Base-by-base conservation (phyloP, 495 filamentous ascomycete species). In the Annulohypoxylon nitens region DNA sequence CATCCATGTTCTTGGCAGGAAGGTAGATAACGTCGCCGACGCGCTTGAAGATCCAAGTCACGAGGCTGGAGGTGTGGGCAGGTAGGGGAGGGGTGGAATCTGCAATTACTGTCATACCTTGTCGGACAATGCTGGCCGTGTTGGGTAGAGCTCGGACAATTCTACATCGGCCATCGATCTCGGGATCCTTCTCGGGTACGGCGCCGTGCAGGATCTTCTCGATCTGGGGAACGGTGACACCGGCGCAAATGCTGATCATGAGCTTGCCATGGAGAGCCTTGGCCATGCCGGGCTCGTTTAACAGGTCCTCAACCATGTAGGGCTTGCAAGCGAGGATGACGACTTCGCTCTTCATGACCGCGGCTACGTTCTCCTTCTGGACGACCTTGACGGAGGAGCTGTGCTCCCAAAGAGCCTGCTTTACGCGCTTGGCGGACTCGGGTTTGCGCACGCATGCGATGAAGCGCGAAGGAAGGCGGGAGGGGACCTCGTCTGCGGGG, bases 81-180 rank as follows among this genome's bases (percentile, higher is more conserved):
- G 89, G 83, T 4, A 89, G 73, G 12, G 91, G 86, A 0, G 90
- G 89, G 3, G 76, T 83, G 3, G 89, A 85, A 3, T 85, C 90
- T 12, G 80, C 82, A 64, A 97, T 91, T 8, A 95, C 92, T 2
- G 93, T 94, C 93, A 95, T 96, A 64, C 86, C 88, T 77, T 95
- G 91, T 11, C 92, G 81, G 23, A 96, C 90, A 48, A 90, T 83
- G 26, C 86, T 85, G 0, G 85, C 85, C 0, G 93, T 94, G 80
- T 95, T 97, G 36, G 93, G 92, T 87, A 96, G 92, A 2, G 89
- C 92, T 18, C 93, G 82, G 8, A 96, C 89, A 43, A 95, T 81
- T 23, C 81, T 83, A 81, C 87, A 93, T 47, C 74, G 80, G 12
- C 76, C 77, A 51, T 80, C 77, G 71, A 76, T 50, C 65, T 80